Evolutionary conservation across 306 rosid species (phyloP).

Genomic region (Adenanthera pavonina): DNA sequence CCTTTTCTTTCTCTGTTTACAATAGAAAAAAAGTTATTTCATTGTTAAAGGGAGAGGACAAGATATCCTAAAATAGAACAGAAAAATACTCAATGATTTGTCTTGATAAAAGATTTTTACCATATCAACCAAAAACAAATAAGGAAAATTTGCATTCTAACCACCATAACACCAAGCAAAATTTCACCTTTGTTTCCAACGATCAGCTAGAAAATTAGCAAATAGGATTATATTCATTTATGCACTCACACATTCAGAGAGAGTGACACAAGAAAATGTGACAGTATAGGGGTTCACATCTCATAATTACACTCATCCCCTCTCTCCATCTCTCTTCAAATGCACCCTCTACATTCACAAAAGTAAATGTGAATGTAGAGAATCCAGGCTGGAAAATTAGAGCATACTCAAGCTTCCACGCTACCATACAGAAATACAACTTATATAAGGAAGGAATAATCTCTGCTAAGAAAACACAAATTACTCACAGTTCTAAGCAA

Average conservation of each 20-base stretch:
- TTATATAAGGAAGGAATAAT: slow-evolving; percentile 17
- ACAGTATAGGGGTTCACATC: not conserved
- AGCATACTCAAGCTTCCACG: slow-evolving; percentile 36
- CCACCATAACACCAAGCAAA: not conserved
- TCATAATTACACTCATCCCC: not conserved
- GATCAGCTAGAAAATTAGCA: not conserved
- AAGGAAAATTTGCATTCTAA: not conserved
- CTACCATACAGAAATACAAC: slow-evolving; percentile 24
- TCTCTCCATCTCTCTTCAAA: not conserved
- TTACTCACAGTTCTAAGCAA: slow-evolving; percentile 96
- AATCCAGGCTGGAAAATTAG: not conserved
- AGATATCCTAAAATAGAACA: slow-evolving; percentile 32
- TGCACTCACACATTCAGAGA: not conserved
- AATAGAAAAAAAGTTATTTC: not conserved
- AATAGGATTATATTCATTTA: not conserved
- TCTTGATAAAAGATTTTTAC: slow-evolving; percentile 20
- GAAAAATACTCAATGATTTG: slow-evolving; percentile 22
- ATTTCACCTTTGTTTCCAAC: not conserved
- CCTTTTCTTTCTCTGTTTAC: not conserved
- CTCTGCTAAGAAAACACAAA: slow-evolving; percentile 29
- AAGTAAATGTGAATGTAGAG: not conserved
- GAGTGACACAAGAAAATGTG: not conserved
- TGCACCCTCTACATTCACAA: not conserved
- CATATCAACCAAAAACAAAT: slow-evolving; percentile 14
- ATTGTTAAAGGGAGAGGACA: slow-evolving; percentile 19